A percentile compares a stretch with the other conserved stretches of the same genome.
Evolutionary conservation across 108 stramenopile species (phyloP).

Genomic region (Skeletonema potamos): DNA sequence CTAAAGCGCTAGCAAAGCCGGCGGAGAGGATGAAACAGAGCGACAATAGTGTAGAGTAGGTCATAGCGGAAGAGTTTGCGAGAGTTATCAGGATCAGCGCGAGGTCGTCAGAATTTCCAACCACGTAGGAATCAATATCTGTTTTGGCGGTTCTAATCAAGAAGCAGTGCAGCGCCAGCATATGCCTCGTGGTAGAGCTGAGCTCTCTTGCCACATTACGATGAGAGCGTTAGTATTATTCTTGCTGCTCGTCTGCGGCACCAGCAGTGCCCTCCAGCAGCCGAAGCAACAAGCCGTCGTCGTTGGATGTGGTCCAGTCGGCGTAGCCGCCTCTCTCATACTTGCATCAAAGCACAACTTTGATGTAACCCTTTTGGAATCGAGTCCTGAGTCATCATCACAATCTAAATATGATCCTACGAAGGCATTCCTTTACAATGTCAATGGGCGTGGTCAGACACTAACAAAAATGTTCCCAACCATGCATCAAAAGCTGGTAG

Average conservation of each 20-base stretch:
- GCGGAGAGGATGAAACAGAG: neutral
- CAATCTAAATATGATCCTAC: slow-evolving; percentile 47
- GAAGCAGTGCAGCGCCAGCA: too few species aligned
- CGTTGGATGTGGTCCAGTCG: slow-evolving; percentile 55
- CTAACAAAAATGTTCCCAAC: slow-evolving; percentile 47
- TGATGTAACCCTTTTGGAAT: slow-evolving; percentile 53
- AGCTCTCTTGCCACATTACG: too few species aligned
- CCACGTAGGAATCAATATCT: too few species aligned
- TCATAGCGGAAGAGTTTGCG: neutral
- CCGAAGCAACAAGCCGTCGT: slow-evolving; percentile 23
- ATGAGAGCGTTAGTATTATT: neutral
- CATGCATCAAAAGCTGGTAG: slow-evolving; percentile 30
- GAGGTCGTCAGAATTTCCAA: too few species aligned
- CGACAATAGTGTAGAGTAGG: neutral
- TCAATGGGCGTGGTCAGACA: slow-evolving; percentile 49
- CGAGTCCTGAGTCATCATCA: neutral
- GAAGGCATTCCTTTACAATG: slow-evolving; percentile 54
- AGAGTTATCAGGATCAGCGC: too few species aligned
- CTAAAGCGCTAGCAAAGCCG: neutral
- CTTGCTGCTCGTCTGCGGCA: neutral
- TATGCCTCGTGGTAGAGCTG: too few species aligned
- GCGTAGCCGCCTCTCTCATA: slow-evolving; percentile 47
- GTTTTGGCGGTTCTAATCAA: too few species aligned
- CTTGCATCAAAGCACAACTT: slow-evolving; percentile 46
- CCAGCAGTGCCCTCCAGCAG: neutral